Conservation (phyloP, 805 yeast genomes). For the Aciculoconidium aculeatum region DNA sequence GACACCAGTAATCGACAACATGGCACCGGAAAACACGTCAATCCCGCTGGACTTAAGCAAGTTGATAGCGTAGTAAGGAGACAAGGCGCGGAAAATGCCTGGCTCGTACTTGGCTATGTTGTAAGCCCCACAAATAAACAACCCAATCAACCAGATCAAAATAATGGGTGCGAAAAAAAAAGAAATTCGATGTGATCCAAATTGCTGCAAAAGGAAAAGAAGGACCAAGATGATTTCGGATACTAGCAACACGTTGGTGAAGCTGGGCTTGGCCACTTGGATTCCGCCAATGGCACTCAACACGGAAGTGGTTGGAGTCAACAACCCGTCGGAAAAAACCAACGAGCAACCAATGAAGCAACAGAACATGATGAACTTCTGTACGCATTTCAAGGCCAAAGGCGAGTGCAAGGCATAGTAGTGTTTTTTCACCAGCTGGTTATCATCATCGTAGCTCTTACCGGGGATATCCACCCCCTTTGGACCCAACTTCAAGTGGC, state of each 20-base stretch:
- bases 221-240: slow-evolving; percentile 42
- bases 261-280: slow-evolving; percentile 44
- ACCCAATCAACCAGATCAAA: slow-evolving; percentile 43
- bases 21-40: slow-evolving; percentile 43
- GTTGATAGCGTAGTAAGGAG: slow-evolving; percentile 48
- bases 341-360: slow-evolving; percentile 53
- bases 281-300: slow-evolving; percentile 54
- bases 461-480: slow-evolving; percentile 41
- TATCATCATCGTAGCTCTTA: slow-evolving; percentile 22
- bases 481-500: slow-evolving; percentile 42
- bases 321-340: slow-evolving; percentile 53
- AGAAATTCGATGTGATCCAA: slow-evolving; percentile 47
- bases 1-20: slow-evolving; percentile 53
- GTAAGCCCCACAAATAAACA: slow-evolving; percentile 41
- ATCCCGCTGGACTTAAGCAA: slow-evolving; percentile 35
- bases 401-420: slow-evolving; percentile 17
- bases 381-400: slow-evolving; percentile 21
- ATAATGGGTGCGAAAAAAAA: slow-evolving; percentile 50
- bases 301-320: slow-evolving; percentile 61
- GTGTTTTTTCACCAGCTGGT: slow-evolving; percentile 7
- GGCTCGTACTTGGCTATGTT: slow-evolving; percentile 40
- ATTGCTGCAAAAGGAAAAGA: slow-evolving; percentile 42
- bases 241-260: slow-evolving; percentile 41
- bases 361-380: slow-evolving; percentile 26
- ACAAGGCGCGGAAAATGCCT: slow-evolving; percentile 40